Percentiles rank a stretch among this genome's conserved stretches.
Conservation (phyloP, 2,329 filamentous ascomycete species). For the Coniochaeta ligniaria region DNA sequence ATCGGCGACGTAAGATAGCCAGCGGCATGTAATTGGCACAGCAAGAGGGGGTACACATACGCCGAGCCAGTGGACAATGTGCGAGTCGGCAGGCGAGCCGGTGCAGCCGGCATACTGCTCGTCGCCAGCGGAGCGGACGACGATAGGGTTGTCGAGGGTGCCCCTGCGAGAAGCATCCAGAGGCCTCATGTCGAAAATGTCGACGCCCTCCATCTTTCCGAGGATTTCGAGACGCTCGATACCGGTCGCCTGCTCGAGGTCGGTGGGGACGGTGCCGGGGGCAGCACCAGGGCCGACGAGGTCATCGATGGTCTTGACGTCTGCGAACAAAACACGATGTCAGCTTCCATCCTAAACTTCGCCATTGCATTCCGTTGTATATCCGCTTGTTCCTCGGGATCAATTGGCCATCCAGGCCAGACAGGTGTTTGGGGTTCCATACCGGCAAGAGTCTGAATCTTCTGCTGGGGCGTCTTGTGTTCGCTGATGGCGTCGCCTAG, state of each 20-base stretch:
- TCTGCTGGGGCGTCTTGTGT: slow-evolving; percentile 16
- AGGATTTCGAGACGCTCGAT: slow-evolving; percentile 97
- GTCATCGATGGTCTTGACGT: slow-evolving; percentile 76
- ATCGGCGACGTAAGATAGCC: background rate
- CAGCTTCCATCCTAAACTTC: slow-evolving; percentile 6
- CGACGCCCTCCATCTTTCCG: slow-evolving; percentile 98
- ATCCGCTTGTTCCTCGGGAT: background rate
- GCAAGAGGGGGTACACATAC: slow-evolving; percentile 44
- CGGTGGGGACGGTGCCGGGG: slow-evolving; percentile 80
- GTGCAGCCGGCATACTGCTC: slow-evolving; percentile 98
- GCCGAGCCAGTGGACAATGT: slow-evolving; percentile 84
- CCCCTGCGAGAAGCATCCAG: slow-evolving; percentile 73
- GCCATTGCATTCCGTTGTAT: background rate
- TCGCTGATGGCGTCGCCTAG: slow-evolving; percentile 24
- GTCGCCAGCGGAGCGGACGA: slow-evolving; percentile 84
- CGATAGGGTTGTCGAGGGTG: slow-evolving; percentile 82
- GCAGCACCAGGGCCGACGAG: slow-evolving; percentile 77
- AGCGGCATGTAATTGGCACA: background rate
- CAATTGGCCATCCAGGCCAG: background rate
- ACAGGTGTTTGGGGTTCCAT: slow-evolving; percentile 18
- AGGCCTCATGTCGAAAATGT: slow-evolving; percentile 97
- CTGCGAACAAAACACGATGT: slow-evolving; percentile 38
- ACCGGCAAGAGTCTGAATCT: slow-evolving; percentile 38
- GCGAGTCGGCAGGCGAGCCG: slow-evolving; percentile 85
- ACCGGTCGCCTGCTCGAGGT: slow-evolving; percentile 93